Conservation (phyloP, 768 basidiomycete species). For the Termitomyces bulborhizus region DNA sequence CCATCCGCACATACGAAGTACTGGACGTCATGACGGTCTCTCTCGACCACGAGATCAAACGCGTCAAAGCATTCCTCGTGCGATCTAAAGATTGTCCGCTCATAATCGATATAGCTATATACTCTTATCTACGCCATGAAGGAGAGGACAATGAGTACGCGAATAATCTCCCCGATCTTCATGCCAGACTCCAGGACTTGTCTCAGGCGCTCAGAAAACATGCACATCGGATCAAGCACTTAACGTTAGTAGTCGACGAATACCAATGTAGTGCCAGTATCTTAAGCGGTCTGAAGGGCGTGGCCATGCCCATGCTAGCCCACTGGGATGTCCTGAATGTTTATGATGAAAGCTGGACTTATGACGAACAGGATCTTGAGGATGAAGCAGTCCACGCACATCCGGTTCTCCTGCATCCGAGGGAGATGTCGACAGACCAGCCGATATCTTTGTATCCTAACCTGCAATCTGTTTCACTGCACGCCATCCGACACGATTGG, state of each 20-base stretch:
- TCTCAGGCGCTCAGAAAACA: background rate
- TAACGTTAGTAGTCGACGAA: slow-evolving; percentile 1
- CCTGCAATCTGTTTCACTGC: background rate
- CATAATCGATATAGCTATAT: background rate
- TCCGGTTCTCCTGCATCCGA: background rate
- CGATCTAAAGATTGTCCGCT: background rate
- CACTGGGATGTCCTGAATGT: background rate
- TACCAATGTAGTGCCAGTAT: slow-evolving; percentile 4
- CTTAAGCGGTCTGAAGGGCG: background rate
- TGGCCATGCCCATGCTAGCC: background rate
- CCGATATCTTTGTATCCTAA: background rate
- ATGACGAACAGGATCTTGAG: background rate
- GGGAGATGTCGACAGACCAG: background rate
- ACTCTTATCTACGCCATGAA: background rate
- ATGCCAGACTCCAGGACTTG: background rate
- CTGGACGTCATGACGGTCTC: background rate
- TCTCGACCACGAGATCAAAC: background rate
- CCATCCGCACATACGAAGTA: background rate
- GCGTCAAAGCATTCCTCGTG: background rate
- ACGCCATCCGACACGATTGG: slow-evolving; percentile 2
- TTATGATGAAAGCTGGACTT: background rate
- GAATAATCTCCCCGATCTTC: background rate
- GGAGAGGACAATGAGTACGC: background rate
- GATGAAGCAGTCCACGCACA: background rate
- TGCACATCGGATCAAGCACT: background rate